Base-by-base conservation (phyloP, 495 filamentous ascomycete species). In the Podospora comata region DNA sequence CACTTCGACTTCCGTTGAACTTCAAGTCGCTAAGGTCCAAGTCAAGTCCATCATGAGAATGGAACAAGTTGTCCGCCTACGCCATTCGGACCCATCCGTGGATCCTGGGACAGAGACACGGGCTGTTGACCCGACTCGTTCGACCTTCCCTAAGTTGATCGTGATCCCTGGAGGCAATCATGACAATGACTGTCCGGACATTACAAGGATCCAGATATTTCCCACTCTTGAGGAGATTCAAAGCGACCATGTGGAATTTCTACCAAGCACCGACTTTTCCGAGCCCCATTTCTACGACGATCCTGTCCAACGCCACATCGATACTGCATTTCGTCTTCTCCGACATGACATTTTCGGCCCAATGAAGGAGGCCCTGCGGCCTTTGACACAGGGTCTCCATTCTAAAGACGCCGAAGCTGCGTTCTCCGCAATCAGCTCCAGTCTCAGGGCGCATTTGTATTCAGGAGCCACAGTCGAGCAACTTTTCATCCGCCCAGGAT, bases 321-420 rank as follows among this genome's bases (percentile, higher is more conserved):
- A 94, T 70, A 77, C 86, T 60, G 86, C 92, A 68, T 92, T 93
- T 66, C 82, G 90, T 18, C 82, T 92, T 2, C 76, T 91, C 5
- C 80, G 89, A 4, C 88, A 90, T 74, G 88, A 91, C 72, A 88
- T 83, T 0, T 77, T 89, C 4, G 87, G 88, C 2, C 84, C 86
- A 62, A 78, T 91, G 3, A 78, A 86, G 61, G 86, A 91, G 73
- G 82, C 82, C 4, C 80, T 89, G 9, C 76, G 77, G 9, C 62
- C 75, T 4, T 76, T 84, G 7, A 71, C 82, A 63, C 74, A 70
- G 20, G 32, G 66, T 4, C 64, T 74, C 68, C 19, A 64, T 53
- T 20, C 67, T 60, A 7, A 13, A 32, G 19, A 58, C 3, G 30
- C 63, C 15, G 54, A 65, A 5, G 54, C n/a, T 5, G 53, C 58